Evolutionary conservation across 441 rosid genomes (phyloP).

Genomic region (Bruguiera hainesii): DNA sequence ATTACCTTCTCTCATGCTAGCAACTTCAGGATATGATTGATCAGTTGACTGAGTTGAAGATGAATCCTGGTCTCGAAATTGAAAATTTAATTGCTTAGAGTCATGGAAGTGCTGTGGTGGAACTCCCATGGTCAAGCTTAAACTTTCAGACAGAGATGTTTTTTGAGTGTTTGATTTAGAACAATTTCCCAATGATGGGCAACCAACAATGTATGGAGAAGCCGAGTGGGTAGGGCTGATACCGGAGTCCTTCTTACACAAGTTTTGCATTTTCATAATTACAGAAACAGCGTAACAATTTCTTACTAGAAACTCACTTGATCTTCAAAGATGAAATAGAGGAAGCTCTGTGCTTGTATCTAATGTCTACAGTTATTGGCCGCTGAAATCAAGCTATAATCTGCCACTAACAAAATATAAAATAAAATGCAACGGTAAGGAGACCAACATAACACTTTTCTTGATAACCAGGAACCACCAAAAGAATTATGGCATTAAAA

Average conservation of each 20-base stretch:
- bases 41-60: conserved; percentile 64
- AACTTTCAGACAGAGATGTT: conserved; percentile 33
- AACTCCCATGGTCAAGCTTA: conserved; percentile 52
- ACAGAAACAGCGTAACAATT: conserved; percentile 8
- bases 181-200: conserved; percentile 41
- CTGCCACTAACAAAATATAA: conserved; percentile 2
- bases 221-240: conserved; percentile 21
- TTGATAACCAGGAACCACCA: neutral
- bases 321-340: conserved; percentile 14
- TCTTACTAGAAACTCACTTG: conserved; percentile 12
- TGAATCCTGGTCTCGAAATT: conserved; percentile 60
- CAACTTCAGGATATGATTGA: conserved; percentile 61
- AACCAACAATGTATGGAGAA: conserved; percentile 32
- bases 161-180: conserved; percentile 28
- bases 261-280: conserved; percentile 31
- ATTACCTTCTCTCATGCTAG: conserved; percentile 41
- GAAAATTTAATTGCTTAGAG: conserved; percentile 44
- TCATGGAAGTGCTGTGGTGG: conserved; percentile 30
- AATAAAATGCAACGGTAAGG: neutral
- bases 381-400: conserved; percentile 9
- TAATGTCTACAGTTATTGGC: conserved; percentile 6
- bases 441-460: neutral
- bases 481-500: too few relatives aligned
- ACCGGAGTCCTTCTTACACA: conserved; percentile 35
- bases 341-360: conserved; percentile 10